A percentile compares a stretch with the other conserved stretches of the same genome.
These are phyloP conservation scores for Ophiorrhiza pumila DNA, from an alignment of 257 asterid species.

Conservation along the genomic window DNA sequence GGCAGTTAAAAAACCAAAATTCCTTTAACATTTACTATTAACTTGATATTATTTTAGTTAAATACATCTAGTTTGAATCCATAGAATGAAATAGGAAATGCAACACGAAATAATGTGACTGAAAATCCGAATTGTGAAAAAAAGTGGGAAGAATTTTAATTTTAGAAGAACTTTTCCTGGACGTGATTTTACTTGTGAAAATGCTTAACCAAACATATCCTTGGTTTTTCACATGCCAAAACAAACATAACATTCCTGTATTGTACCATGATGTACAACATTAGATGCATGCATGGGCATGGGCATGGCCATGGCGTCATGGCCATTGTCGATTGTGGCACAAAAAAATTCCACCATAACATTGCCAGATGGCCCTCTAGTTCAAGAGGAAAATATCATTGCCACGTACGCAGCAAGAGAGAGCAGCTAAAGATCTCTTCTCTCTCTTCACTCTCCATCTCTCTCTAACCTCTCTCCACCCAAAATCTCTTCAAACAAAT, in stretches of 20 bases:
- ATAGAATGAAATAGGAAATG: no score
- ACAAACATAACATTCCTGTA: background rate
- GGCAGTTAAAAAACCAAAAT: no score
- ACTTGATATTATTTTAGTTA: no score
- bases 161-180: no score
- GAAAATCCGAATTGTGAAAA: no score
- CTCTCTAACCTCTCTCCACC: constrained; percentile 59
- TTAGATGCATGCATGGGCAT: background rate
- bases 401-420: constrained; percentile 68
- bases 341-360: background rate
- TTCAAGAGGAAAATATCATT: constrained; percentile 30
- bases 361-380: constrained; percentile 25
- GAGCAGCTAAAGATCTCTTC: constrained; percentile 76
- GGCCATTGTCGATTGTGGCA: background rate
- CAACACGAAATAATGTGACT: no score
- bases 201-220: no score
- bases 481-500: constrained; percentile 35
- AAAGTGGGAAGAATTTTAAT: no score
- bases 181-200: no score
- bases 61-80: no score
- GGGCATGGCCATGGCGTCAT: background rate
- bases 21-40: no score
- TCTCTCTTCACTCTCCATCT: constrained; percentile 21
- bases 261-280: background rate
- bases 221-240: background rate